phyloP scores from a whole-genome alignment of 192 early-diverging fungal species.

The Pilaira anomala region DNA sequence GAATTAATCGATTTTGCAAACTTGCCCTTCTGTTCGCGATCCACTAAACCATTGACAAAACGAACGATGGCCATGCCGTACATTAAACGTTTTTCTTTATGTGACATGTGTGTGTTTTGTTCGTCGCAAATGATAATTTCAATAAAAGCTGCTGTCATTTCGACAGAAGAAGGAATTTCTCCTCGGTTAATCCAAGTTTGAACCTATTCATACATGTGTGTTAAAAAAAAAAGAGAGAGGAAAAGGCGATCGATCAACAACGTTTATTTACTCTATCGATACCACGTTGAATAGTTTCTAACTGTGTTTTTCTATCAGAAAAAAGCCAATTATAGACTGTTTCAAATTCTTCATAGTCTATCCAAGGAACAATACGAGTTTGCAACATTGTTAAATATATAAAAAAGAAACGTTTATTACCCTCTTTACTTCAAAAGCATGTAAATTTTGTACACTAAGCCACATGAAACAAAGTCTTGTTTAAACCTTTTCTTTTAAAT shows the following conservation, averaged over 20 bases:
- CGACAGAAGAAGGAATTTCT: constrained; percentile 65
- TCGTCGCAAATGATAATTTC: constrained; percentile 43
- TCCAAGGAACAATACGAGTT: constrained; percentile 64
- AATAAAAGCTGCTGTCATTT: constrained; percentile 60
- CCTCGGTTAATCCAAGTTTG: constrained; percentile 70
- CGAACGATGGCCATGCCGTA: constrained; percentile 46
- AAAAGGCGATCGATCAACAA: background rate
- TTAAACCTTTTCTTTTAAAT: background rate
- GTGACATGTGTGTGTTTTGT: constrained; percentile 44
- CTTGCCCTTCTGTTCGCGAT: constrained; percentile 50
- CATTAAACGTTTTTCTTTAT: constrained; percentile 48
- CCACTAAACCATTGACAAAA: constrained; percentile 62
- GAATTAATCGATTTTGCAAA: constrained; percentile 52
- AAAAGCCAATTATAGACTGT: constrained; percentile 56
- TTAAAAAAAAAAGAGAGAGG: background rate
- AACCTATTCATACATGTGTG: constrained; percentile 36
- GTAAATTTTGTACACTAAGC: background rate
- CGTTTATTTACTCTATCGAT: constrained; percentile 50
- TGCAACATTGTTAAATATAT: constrained; percentile 24
- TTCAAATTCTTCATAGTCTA: constrained; percentile 52
- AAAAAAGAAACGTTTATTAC: background rate
- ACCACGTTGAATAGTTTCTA: constrained; percentile 36
- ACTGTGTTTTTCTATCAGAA: constrained; percentile 20
- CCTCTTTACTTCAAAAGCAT: no score
- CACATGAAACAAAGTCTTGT: background rate